Base-by-base conservation (phyloP, 805 yeast genomes). In the Teunomyces barrocoloradensis region DNA sequence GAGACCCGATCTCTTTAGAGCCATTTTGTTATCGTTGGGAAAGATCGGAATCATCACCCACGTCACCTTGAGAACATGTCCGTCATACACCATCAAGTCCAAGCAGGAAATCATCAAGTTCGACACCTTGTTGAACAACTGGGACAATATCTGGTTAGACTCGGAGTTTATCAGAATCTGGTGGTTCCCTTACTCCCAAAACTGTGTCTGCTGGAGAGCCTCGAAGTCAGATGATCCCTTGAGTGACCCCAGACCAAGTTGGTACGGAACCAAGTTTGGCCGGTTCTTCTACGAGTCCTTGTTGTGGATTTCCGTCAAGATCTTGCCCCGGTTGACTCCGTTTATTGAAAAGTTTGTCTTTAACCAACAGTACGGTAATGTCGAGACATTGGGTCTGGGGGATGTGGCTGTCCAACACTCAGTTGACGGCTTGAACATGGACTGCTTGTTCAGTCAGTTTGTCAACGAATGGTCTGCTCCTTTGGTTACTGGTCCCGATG, bases 381-480 rank as follows among this genome's bases (percentile, higher is more conserved):
- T 82, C 21, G 91, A 85, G 59, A 84, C 87, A 5, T 73, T 77
- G 33, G 82, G 84, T 32, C 64, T 63, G n/a, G 82, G 81, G 28
- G 83, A 79, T 46, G 67, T 79, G 42, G 86, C 88, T 2, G 89
- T 91, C 9, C 89, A 85, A 58, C 78, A 80, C 49, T 85, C 96
- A 3, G 92, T 88, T 39, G 88, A 86, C 49, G 96, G 92, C 5
- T 80, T 92, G 59, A 89, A 88, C 65, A 89, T 92, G 96, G 98
- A 94, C 71, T 94, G 98, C 65, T 72, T 92, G 55, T 92, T 89
- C 66, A 83, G 90, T 38, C 99, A 92, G 66, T 91, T 84, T 68
- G 98, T 92, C 43, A 84, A 91, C 62, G 99, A 92, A 69, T 92
- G 98, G 98, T 90, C 94, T n/a, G 81, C 95, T 42, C 98, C 98